Conservation (phyloP, 2,329 filamentous ascomycete genomes). For the Byssothecium circinans region DNA sequence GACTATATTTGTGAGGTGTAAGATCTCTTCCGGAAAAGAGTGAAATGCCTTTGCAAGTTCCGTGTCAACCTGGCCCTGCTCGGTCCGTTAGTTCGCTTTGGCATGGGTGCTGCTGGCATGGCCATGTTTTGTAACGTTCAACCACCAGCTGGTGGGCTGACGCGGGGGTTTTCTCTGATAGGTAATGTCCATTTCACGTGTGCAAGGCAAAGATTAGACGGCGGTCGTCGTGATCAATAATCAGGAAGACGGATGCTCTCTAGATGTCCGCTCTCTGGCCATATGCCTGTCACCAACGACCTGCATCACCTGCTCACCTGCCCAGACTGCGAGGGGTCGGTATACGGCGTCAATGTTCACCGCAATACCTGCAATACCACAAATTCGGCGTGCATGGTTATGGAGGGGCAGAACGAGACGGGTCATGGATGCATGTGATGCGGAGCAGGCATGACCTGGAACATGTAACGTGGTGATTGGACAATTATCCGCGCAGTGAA, state of each 20-base stretch:
- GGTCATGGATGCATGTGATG: constrained; percentile 1
- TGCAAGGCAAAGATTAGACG: too few species aligned
- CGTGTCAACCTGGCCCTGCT: background rate
- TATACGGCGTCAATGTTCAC: constrained; percentile 2
- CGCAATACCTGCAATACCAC: constrained; percentile 2
- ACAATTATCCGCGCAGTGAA: background rate
- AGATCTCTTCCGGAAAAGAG: background rate
- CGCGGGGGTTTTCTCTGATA: too few species aligned
- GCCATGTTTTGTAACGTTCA: too few species aligned
- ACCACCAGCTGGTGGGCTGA: too few species aligned
- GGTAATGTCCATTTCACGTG: too few species aligned
- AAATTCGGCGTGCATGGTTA: constrained; percentile 1
- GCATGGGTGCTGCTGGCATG: too few species aligned
- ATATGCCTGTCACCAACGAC: background rate
- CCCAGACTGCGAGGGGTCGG: background rate
- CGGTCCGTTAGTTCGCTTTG: too few species aligned
- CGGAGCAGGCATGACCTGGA: constrained; percentile 10
- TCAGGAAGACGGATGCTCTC: too few species aligned
- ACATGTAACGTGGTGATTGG: constrained; percentile 7
- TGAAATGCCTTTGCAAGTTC: background rate
- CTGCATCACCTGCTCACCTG: constrained; percentile 1
- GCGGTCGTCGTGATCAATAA: too few species aligned
- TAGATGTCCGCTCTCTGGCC: too few species aligned
- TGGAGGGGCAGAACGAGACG: background rate
- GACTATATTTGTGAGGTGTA: background rate